Base-by-base conservation (phyloP, 495 filamentous ascomycete species). In the Aspergillus sclerotioniger region DNA sequence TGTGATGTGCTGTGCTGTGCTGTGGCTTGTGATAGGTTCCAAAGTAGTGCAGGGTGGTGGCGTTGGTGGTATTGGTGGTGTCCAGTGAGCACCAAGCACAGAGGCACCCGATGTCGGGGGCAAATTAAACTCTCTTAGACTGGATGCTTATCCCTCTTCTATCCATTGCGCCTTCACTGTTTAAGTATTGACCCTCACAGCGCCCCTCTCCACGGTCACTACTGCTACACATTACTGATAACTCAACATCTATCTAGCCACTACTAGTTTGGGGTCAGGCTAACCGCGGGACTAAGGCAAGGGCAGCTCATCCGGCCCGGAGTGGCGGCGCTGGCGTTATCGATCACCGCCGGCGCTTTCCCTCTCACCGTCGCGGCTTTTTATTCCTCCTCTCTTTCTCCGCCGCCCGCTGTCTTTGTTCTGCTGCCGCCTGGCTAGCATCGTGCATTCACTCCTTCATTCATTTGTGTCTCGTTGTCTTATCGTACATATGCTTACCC, bases 401-500 rank as follows among this genome's bases (percentile, higher is more conserved):
- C 10, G 17, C 44, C 44, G 28, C 46, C 46, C 46, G n/a, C 46
- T 29, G 6, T 28, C n/a, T 46, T 56, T 39, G 33, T 51, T 39
- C 45, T 44, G 53, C 49, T 43, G 67, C 58, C 59, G 58, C 59
- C 13, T 3, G 29, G 32, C 56, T 45, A 45, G 55, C 58, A 49
- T 51, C 6, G 29, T 53, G 12, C 43, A 47, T 61, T 47, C 53
- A 53, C 56, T 59, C 35, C 33, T 63, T 35, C 50, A 44, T 37
- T 44, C 43, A 33, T 58, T 66, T 51, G 56, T 66, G 62, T 28
- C 9, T 58, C 28, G 55, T 54, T 20, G 17, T 49, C 41, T 37
- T 60, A 31, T 51, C 60, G 62, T 70, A 51, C 49, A 70, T 63
- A 67, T 59, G 33, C 37, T 49, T 32, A 46, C 61, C 63, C 49